Percentiles rank a stretch among this genome's conserved stretches.
Evolutionary conservation across 768 basidiomycete genomes (phyloP).

Genomic region (Exidia glandulosa): DNA sequence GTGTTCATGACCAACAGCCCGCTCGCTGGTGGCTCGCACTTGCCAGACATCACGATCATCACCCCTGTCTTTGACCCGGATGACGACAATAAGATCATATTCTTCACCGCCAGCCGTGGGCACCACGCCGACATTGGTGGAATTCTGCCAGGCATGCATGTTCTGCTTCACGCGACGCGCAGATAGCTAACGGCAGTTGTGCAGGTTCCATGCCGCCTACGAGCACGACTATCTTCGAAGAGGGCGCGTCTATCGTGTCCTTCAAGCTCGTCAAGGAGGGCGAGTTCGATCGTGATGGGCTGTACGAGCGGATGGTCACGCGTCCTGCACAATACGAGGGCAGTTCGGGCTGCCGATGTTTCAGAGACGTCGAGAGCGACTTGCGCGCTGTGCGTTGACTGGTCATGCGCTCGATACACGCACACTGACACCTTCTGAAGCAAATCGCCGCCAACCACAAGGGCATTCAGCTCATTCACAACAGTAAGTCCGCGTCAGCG

Average conservation of each 20-base stretch:
- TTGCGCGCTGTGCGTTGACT: slow-evolving; percentile 61
- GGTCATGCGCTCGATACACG: neutral
- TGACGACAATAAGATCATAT: slow-evolving; percentile 61
- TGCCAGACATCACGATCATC: slow-evolving; percentile 88
- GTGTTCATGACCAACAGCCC: slow-evolving; percentile 91
- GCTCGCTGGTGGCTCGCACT: slow-evolving; percentile 74
- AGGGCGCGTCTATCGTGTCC: slow-evolving; percentile 83
- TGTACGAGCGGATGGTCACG: slow-evolving; percentile 72
- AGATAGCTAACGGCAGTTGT: neutral
- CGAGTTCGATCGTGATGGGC: slow-evolving; percentile 62
- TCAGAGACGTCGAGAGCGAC: slow-evolving; percentile 85
- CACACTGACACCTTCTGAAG: slow-evolving; percentile 23
- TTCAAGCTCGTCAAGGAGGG: slow-evolving; percentile 86
- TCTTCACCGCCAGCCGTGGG: slow-evolving; percentile 87
- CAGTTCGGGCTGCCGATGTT: slow-evolving; percentile 78
- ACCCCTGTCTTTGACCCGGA: slow-evolving; percentile 65
- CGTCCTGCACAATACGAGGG: slow-evolving; percentile 74
- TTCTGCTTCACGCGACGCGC: neutral
- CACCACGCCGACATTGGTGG: slow-evolving; percentile 94
- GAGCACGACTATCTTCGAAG: slow-evolving; percentile 82
- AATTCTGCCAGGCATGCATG: slow-evolving; percentile 51
- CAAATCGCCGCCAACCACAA: slow-evolving; percentile 94
- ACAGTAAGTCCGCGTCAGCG: slow-evolving; percentile 35
- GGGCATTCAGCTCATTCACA: slow-evolving; percentile 75
- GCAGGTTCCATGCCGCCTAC: slow-evolving; percentile 85